These are phyloP conservation scores for Fusarium agapanthi DNA, from an alignment of 2,329 filamentous ascomycete genomes.

Conservation along the genomic window DNA sequence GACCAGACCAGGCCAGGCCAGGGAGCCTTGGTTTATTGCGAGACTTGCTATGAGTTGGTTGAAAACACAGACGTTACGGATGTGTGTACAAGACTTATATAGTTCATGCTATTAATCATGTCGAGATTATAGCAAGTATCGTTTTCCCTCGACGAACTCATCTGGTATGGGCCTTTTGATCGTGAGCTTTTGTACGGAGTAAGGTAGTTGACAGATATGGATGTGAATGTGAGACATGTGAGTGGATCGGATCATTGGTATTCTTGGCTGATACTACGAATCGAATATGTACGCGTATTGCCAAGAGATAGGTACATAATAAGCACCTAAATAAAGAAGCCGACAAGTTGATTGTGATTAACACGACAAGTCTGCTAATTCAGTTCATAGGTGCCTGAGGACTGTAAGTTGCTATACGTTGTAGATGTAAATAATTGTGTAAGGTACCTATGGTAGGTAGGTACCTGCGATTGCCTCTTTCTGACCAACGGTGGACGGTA, in stretches of 20 bases:
- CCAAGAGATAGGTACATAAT: background rate
- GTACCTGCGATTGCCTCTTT: background rate
- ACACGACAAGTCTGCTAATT: background rate
- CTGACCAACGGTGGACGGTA: background rate
- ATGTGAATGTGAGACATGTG: slow-evolving; percentile 1
- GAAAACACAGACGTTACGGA: background rate
- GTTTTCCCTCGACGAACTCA: background rate
- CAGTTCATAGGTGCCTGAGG: background rate
- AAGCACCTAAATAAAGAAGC: background rate
- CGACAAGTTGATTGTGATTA: background rate
- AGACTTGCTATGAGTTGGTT: background rate
- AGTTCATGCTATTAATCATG: slow-evolving; percentile 16
- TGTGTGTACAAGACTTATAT: slow-evolving; percentile 23
- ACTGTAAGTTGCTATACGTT: too few relatives aligned
- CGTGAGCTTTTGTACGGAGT: background rate
- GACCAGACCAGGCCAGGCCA: background rate
- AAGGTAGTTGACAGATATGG: background rate
- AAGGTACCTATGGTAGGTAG: too few relatives aligned
- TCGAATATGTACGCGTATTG: background rate
- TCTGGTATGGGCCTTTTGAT: background rate
- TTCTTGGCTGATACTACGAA: background rate
- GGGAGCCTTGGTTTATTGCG: background rate
- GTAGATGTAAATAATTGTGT: background rate
- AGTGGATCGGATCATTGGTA: slow-evolving; percentile 7
- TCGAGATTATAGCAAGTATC: background rate